Conservation (phyloP, 768 basidiomycete genomes). For the Omphalotus guepiniiformis region DNA sequence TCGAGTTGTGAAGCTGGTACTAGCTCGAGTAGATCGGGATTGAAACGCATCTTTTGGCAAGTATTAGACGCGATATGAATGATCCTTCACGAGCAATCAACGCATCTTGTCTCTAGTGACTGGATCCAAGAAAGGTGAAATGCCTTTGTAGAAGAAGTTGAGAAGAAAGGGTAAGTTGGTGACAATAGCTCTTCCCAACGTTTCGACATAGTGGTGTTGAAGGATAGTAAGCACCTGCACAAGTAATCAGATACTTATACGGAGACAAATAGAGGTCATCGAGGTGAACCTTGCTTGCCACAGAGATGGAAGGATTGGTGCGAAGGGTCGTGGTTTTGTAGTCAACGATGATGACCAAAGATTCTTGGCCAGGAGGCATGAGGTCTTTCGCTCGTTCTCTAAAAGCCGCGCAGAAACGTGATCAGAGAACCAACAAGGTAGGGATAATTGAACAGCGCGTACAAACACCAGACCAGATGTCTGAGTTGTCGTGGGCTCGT, state of each 20-base stretch:
- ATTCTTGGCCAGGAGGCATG: slow-evolving; percentile 82
- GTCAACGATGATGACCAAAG: slow-evolving; percentile 79
- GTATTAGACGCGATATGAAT: neutral
- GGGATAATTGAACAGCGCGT: slow-evolving; percentile 27
- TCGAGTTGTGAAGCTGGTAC: slow-evolving; percentile 74
- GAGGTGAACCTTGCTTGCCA: slow-evolving; percentile 63
- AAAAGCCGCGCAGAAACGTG: neutral
- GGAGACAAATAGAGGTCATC: neutral
- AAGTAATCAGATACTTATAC: neutral
- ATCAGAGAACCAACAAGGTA: neutral
- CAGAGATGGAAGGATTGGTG: slow-evolving; percentile 79
- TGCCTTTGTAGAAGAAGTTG: slow-evolving; percentile 78
- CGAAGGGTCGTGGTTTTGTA: slow-evolving; percentile 79
- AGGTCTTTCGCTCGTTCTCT: slow-evolving; percentile 89
- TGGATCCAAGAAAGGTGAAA: slow-evolving; percentile 83
- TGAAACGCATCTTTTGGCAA: slow-evolving; percentile 95
- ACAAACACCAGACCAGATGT: slow-evolving; percentile 87
- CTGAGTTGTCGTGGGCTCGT: slow-evolving; percentile 72
- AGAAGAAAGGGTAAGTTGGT: slow-evolving; percentile 75
- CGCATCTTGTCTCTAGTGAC: slow-evolving; percentile 81
- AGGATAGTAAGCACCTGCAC: slow-evolving; percentile 66
- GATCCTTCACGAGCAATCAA: neutral
- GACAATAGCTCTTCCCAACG: slow-evolving; percentile 79
- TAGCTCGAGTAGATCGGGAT: slow-evolving; percentile 75
- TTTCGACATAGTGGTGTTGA: slow-evolving; percentile 87